Base-by-base conservation (phyloP, 306 rosid species). In the Delonix regia region DNA sequence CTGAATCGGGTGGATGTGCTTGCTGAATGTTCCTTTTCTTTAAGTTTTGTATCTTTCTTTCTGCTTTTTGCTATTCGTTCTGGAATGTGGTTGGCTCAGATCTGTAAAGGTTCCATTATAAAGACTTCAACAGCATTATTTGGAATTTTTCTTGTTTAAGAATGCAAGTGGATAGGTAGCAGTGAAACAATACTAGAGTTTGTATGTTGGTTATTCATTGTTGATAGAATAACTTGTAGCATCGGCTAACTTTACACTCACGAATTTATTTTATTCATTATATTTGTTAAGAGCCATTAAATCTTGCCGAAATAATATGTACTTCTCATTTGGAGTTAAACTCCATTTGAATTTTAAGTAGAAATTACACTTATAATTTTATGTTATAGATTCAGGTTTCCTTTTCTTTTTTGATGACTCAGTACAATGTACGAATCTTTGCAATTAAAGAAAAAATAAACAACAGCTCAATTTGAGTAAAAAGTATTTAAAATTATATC, bases 1-100 rank as follows among this genome's bases (percentile, higher is more conserved):
- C 78, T 72, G 21, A 85, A 33, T 42, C 78, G 4, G 83, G 81
- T 11, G 88, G 88, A 74, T 85, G 88, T 76, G 73, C 78, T 36
- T 85, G 88, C 64, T 78, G 75, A 85, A 74, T 75, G 77, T 39
- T 38, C 69, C 81, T 84, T 65, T 49, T 18, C 48, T 28, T 44
- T 28, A 78, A 74, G 60, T 62, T 83, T 59, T 51, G 68, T 39
- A 27, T 25, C 74, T 71, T 49, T 80, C 25, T 76, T 53, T 83
- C 34, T 75, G 63, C 68, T 53, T 82, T 70, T 42, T 70, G 64
- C 66, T 74, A 65, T 75, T 83, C 76, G 62, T 68, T 81, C 48
- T 25, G 53, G 52, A 71, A 72, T 49, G 69, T 69, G 59, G 69
- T 78, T 77, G 49, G 47, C 64, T 69, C 75, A 64, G 51, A 74